phyloP scores from a whole-genome alignment of 2,329 filamentous ascomycete species.

The Talaromyces amestolkiae region DNA sequence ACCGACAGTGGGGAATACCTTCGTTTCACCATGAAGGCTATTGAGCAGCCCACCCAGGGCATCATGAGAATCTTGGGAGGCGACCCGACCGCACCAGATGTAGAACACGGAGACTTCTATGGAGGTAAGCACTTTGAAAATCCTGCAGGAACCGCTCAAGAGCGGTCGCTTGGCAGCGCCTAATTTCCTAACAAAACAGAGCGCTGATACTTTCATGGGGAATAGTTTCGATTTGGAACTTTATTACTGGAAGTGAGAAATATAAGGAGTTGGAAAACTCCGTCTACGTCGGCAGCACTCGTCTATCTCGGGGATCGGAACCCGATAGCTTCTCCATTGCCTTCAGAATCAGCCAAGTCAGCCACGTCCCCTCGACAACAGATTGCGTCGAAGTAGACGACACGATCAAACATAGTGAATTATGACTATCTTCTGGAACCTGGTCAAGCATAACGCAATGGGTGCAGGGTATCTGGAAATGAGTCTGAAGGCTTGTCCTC shows the following conservation, averaged over 20 bases:
- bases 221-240: neutral
- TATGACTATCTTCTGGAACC: neutral
- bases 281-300: neutral
- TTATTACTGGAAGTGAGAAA: constrained; percentile 1
- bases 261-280: constrained; percentile 1
- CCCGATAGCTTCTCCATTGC: neutral
- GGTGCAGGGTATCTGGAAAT: neutral
- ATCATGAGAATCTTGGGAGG: constrained; percentile 1
- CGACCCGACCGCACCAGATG: neutral
- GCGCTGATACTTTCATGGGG: neutral
- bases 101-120: neutral
- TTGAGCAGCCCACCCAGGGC: neutral
- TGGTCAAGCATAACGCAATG: neutral
- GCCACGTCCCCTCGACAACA: neutral
- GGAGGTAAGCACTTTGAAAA: neutral
- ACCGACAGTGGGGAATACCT: neutral
- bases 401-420: neutral
- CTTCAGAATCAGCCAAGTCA: neutral
- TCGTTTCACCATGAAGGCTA: neutral
- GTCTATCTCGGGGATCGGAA: constrained; percentile 1
- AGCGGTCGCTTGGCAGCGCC: neutral
- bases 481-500: neutral
- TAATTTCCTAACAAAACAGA: neutral
- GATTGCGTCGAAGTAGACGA: neutral
- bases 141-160: neutral